Evolutionary conservation across 225 moss, liverwort and hornwort genomes (phyloP), one percentile per base, ranked within the genome.

Genomic region (Anthoceros angustus): DNA sequence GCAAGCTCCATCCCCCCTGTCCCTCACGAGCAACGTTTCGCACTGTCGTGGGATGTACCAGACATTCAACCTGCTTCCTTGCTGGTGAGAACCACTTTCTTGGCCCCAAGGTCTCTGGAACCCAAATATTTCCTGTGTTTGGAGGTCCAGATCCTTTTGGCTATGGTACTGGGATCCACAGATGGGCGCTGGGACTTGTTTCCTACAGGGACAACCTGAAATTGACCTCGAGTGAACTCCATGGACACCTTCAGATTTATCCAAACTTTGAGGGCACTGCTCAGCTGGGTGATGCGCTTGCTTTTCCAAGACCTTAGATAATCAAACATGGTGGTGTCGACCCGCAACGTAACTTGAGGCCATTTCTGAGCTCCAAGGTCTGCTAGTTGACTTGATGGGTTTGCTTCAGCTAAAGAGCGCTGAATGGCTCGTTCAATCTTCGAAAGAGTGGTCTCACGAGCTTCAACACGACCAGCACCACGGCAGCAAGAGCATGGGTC

Each of bases 351-450:
- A 10, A 89, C 64, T 62, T 92, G 88, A 18, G 98, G 87, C 98
- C 98, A 98, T 42, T 84, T 92, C 23, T 55, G 55, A 32, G 32
- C 32, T 11, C 78, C 72, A 32, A 77, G 84, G 21, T 79, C 77
- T 70, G 46, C 71, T 20, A 74, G 62, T 14, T 78, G 72, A 63
- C 69, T 70, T 66, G 74, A 41, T 14, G 74, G 70, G 0, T 83
- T 74, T 70, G 75, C 83, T 71, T 85, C 76, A 7, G 80, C 84
- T 70, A 89, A 67, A 12, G 84, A 66, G 0, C 98, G 85, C 10
- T 79, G 83, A 67, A 98, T 73, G 0, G 84, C 89, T 40, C 98
- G 84, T 70, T 98, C 98, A 20, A 98, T 84, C 70, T 86, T 92
- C 0, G 89, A 89, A 12, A 98, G 76, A 7, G 92, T 92, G 8